These are phyloP conservation scores for Oryza longistaminata DNA, from an alignment of 176 grass and related monocot species.

Conservation along the genomic window DNA sequence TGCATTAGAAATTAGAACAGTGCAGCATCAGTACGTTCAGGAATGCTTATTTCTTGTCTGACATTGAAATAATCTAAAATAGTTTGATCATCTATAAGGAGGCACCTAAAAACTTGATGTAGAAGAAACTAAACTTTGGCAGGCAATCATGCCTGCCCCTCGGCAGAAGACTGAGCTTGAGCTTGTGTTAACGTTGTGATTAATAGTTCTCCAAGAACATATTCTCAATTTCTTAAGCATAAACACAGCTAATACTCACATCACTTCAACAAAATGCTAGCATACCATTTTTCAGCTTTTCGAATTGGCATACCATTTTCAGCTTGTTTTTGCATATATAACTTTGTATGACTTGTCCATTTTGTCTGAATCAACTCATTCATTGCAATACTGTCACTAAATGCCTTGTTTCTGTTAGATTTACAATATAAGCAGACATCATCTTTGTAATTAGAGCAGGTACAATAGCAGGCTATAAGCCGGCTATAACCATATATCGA, in stretches of 20 bases:
- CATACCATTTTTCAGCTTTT: neutral
- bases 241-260: neutral
- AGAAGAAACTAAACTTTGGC: neutral
- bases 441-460: neutral
- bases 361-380: neutral
- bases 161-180: neutral
- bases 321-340: neutral
- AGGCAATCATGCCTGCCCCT: neutral
- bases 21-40: neutral
- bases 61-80: neutral
- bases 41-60: neutral
- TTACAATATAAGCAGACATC: neutral
- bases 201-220: neutral
- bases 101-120: neutral
- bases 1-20: neutral
- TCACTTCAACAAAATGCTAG: neutral
- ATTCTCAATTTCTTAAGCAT: neutral
- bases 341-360: neutral
- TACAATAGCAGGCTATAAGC: too few species aligned
- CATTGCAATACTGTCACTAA: neutral
- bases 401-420: neutral
- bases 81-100: neutral
- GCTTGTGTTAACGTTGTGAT: neutral
- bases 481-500: too few species aligned
- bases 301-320: neutral